Base-by-base conservation (phyloP, 139 green algal species). In the Nannochloris sp. region DNA sequence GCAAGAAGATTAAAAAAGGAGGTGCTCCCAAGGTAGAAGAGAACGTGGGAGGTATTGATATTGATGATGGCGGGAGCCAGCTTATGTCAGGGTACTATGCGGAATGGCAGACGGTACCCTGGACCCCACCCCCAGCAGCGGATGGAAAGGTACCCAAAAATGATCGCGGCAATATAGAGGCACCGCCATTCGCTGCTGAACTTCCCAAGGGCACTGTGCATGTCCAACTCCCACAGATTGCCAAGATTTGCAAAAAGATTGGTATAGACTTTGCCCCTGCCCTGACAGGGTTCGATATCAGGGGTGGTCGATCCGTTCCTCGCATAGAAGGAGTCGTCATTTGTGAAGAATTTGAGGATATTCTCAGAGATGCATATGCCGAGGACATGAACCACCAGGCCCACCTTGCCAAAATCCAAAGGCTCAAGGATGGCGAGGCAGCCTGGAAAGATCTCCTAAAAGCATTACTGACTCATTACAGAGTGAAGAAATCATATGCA, bases 91-190 rank as follows among this genome's bases (percentile, higher is more conserved):
- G 9, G 8, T 63, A 93, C 67, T 95, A 93, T 60, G 89, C 85
- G 36, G n/a, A 66, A 16, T 94, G 89, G 89, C 89, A 96, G 80
- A 93, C 86, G 2, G 50, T 72, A 17, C 48, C 48, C 4, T 89
- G 74, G 78, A 44, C 36, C 31, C 64, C 79, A 6, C 74, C 79
- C 5, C 53, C 63, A 4, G 89, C 86, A 12, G 43, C 46, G 36
- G 73, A 74, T 46, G 87, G 89, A 50, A 70, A 74, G 14, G 87
- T 95, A 57, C 89, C 89, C 14, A 81, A 77, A 20, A 94, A 93
- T 66, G 82, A 86, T 16, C 79, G 79, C 0, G 86, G 85, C 59
- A 91, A 91, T 59, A 78, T 96, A n/a, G 82, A 93, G 57, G 77
- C 73, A 12, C 89, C 89, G 26, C 89, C 89, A 20, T 72, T 92